Evolutionary conservation across 225 moss, liverwort and hornwort genomes (phyloP), one percentile per base, ranked within the genome.

Genomic region (Physcomitrellopsis africana): DNA sequence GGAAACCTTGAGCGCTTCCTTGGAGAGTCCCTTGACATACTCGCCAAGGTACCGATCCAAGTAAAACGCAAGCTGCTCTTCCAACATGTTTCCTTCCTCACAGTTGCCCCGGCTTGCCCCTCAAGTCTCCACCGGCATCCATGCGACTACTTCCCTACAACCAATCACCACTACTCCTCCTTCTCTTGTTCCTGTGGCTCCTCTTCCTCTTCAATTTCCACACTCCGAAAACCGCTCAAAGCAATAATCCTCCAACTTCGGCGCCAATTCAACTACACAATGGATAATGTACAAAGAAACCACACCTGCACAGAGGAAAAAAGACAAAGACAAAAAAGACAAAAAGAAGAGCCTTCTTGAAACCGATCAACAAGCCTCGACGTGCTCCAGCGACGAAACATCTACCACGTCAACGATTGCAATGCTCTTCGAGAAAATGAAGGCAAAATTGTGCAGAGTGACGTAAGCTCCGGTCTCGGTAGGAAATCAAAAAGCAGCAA

Each of bases 21-120:
- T 99, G 80, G 97, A 99, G 3, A 99, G 90, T 45, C 97, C 97
- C 92, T 93, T 92, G 90, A 99, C 93, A 82, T 93, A 99, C 32
- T 85, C 81, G 91, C 97, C 97, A 87, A 99, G 94, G 90, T 99
- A 99, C 95, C 84, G 94, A 67, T 99, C 93, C 95, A 99, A 76
- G 81, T 99, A 99, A 81, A 82, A 94, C 67, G 95, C 97, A 14
- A 94, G 85, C 66, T 94, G 94, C 93, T 99, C 97, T 86, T 99
- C 97, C 85, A 99, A 93, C 83, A 99, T 94, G 84, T 80, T 89
- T 75, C 46, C 77, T 9, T 13, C 65, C 71, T 78, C 64, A 68
- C 12, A 74, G 60, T 54, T 55, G 23, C 68, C 43, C 64, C 67
- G 3, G n/a, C 67, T 72, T 46, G 52, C 43, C 17, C 32, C 65